Evolutionary conservation across 225 moss, liverwort and hornwort genomes (phyloP).

Genomic region (Sphagnum contortum): DNA sequence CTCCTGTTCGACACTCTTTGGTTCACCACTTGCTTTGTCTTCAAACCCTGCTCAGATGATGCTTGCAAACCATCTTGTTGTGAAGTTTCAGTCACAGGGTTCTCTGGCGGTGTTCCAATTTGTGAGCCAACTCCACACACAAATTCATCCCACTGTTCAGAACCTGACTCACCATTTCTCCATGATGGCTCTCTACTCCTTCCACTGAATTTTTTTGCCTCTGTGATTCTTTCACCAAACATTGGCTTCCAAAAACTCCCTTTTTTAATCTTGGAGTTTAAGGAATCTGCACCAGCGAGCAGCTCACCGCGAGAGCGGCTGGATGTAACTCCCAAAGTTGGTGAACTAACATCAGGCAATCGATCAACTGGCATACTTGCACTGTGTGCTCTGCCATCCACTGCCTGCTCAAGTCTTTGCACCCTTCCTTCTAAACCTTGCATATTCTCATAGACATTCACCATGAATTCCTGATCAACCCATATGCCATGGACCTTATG

Average conservation of each 20-base stretch:
- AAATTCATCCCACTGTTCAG: slow-evolving; percentile 18
- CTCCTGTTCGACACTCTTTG: slow-evolving; percentile 37
- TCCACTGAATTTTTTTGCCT: slow-evolving; percentile 6
- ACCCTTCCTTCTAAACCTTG: slow-evolving; percentile 64
- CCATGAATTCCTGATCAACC: slow-evolving; percentile 59
- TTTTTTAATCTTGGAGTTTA: slow-evolving; percentile 40
- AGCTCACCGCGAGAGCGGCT: slow-evolving; percentile 36
- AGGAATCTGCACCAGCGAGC: slow-evolving; percentile 40
- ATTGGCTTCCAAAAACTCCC: slow-evolving; percentile 3
- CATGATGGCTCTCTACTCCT: slow-evolving; percentile 17
- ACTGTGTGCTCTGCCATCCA: slow-evolving; percentile 34
- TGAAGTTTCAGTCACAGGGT: slow-evolving; percentile 15
- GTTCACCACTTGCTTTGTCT: slow-evolving; percentile 41
- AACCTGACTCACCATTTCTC: slow-evolving; percentile 24
- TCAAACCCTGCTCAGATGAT: slow-evolving; percentile 30
- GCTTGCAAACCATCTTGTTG: slow-evolving; percentile 4
- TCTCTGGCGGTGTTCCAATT: slow-evolving; percentile 4
- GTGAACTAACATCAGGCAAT: slow-evolving; percentile 27
- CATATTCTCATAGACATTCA: slow-evolving; percentile 63
- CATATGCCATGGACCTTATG: too few species aligned
- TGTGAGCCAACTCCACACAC: slow-evolving; percentile 6
- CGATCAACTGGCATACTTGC: slow-evolving; percentile 33
- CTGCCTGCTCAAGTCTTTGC: slow-evolving; percentile 45
- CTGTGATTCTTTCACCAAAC: background rate
- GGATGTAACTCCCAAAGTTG: slow-evolving; percentile 30